Base-by-base conservation (phyloP, 805 yeast species). In the Starmerella floricola region DNA sequence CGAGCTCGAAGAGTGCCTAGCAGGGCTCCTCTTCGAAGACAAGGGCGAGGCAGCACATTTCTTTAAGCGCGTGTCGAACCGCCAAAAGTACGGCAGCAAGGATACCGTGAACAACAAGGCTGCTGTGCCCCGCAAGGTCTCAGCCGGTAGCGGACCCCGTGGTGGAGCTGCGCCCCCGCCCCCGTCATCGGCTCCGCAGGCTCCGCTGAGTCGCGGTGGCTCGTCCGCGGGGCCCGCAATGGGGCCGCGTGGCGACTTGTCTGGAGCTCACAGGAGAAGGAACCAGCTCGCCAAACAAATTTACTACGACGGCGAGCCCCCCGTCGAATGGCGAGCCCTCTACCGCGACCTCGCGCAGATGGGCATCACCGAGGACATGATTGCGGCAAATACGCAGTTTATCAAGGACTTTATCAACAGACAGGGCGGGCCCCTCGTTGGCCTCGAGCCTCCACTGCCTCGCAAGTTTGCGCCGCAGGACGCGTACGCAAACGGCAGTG, bases 21-120 rank as follows among this genome's bases (percentile, higher is more conserved):
- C 77, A 10, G 98, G 97, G 0, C 66, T 91, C 18, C 62, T 91
- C 39, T 91, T 91, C 60, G 95, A 86, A 52, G 95, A 88, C 62
- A 75, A 81, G 42, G 68, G 66, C 40, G 98, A 91, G 53, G 97
- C 97, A 0, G 65, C 82, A 3, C 88, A 80, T 55, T 86, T 91
- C 65, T 69, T 65, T 59, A 88, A 87, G 59, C 71, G 85, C 47
- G 86, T 91, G 3, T 67, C 74, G 12, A 66, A 72, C 36, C 72
- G 88, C 48, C 79, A 77, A 42, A 88, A 85, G 59, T 76, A 86
- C 61, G 97, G 81, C 1, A 79, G 93, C 26, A 86, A 82, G 61
- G 81, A 79, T 46, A 91, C 98, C 0, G 67, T 77, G 12, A 77
- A 75, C 56, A 91, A 88, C 63, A 85, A 82, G 54, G 84, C 83